Evolutionary conservation across 108 stramenopile species (phyloP).

Genomic region (Pseudonitzschia pungens): DNA sequence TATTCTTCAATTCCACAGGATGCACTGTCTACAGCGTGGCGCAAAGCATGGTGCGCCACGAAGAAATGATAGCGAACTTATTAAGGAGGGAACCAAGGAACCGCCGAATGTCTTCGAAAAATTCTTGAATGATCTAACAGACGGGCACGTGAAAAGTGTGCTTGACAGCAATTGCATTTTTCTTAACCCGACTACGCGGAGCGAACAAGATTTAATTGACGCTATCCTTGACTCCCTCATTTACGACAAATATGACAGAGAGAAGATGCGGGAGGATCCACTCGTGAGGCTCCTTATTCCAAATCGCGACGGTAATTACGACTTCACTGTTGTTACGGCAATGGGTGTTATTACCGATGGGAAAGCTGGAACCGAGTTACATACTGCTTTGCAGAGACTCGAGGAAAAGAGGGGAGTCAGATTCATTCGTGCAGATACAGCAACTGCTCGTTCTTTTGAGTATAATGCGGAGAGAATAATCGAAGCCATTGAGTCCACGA

Average conservation of each 20-base stretch:
- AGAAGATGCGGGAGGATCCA: conserved; percentile 60
- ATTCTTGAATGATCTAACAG: conserved; percentile 1
- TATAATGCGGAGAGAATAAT: conserved; percentile 85
- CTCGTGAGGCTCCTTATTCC: conserved; percentile 71
- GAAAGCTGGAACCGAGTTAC: conserved; percentile 78
- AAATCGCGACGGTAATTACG: conserved; percentile 76
- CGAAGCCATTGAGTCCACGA: conserved; percentile 39
- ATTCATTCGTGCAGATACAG: conserved; percentile 81
- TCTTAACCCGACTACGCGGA: conserved; percentile 49
- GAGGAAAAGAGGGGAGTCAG: conserved; percentile 69
- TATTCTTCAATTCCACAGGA: conserved; percentile 11
- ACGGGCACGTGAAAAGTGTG: conserved; percentile 4
- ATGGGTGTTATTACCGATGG: conserved; percentile 93
- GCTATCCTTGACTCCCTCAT: conserved; percentile 84
- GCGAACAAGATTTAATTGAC: conserved; percentile 76
- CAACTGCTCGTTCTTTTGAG: conserved; percentile 79
- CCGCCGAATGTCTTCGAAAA: conserved; percentile 14
- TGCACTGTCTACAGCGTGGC: conserved; percentile 37
- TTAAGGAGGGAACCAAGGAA: background rate
- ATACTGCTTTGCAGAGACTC: conserved; percentile 61
- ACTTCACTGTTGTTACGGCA: conserved; percentile 82
- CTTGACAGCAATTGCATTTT: conserved; percentile 42
- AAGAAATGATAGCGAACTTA: conserved; percentile 19
- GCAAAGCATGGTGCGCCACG: conserved; percentile 22
- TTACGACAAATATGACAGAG: conserved; percentile 62